Conservation (phyloP, 768 basidiomycete genomes). For the Arthromyces matolae region DNA sequence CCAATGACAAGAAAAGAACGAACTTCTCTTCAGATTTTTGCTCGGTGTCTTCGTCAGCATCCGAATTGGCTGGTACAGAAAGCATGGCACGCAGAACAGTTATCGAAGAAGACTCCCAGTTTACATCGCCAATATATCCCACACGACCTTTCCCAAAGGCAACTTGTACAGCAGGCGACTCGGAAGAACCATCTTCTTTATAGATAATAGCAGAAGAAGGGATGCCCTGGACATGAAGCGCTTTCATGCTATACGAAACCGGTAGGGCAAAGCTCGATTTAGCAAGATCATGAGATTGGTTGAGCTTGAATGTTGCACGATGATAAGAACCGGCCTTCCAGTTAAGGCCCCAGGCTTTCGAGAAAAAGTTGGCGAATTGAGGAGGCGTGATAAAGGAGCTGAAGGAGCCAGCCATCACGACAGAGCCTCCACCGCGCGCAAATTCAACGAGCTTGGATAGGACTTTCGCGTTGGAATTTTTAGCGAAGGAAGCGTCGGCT, state of each 20-base stretch:
- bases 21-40: slow-evolving; percentile 11
- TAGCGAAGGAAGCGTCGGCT: slow-evolving; percentile 32
- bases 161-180: slow-evolving; percentile 25
- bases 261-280: slow-evolving; percentile 25
- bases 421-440: slow-evolving; percentile 33
- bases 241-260: slow-evolving; percentile 39
- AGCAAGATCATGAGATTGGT: slow-evolving; percentile 25
- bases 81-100: slow-evolving; percentile 34
- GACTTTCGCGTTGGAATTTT: slow-evolving; percentile 18
- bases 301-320: slow-evolving; percentile 33
- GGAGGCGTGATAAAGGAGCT: slow-evolving; percentile 23
- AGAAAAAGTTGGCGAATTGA: slow-evolving; percentile 27
- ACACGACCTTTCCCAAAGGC: slow-evolving; percentile 33
- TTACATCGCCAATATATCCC: slow-evolving; percentile 36
- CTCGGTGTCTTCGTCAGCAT: neutral
- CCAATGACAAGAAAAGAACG: slow-evolving; percentile 30
- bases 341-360: slow-evolving; percentile 27
- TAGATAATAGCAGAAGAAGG: slow-evolving; percentile 29
- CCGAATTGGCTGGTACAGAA: slow-evolving; percentile 1
- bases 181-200: slow-evolving; percentile 12
- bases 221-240: slow-evolving; percentile 30
- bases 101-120: slow-evolving; percentile 27
- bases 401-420: slow-evolving; percentile 33
- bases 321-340: slow-evolving; percentile 39
- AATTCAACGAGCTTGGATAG: slow-evolving; percentile 32